A percentile compares a stretch with the other conserved stretches of the same genome.
Conservation (phyloP, 1,284 basidiomycete species). For the Malassezia vespertilionis region DNA sequence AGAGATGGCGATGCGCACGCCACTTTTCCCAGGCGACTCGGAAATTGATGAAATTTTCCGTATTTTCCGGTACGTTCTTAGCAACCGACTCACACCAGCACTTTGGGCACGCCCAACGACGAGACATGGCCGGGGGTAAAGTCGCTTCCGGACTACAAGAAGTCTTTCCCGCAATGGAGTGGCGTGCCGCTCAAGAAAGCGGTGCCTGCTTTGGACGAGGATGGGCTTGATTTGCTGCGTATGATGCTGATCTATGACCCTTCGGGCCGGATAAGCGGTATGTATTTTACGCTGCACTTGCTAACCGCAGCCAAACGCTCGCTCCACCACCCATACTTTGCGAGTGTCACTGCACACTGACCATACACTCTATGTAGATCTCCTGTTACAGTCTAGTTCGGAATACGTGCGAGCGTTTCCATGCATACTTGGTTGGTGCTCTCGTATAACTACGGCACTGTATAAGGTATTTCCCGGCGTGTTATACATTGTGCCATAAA, state of each 20-base stretch:
- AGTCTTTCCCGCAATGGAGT: slow-evolving; percentile 90
- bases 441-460: too few species aligned
- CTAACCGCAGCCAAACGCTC: slow-evolving; percentile 52
- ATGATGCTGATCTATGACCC: slow-evolving; percentile 85
- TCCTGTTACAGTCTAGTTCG: too few species aligned
- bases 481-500: slow-evolving; percentile 46
- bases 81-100: slow-evolving; percentile 6
- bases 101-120: slow-evolving; percentile 79
- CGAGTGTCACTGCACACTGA: slow-evolving; percentile 10
- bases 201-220: slow-evolving; percentile 24
- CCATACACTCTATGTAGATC: too few species aligned
- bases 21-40: slow-evolving; percentile 93
- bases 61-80: slow-evolving; percentile 58
- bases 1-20: slow-evolving; percentile 81
- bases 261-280: slow-evolving; percentile 62
- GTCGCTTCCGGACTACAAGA: slow-evolving; percentile 84
- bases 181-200: slow-evolving; percentile 55
- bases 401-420: too few species aligned
- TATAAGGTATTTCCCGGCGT: background rate
- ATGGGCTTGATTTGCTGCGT: slow-evolving; percentile 48
- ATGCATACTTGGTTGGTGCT: too few species aligned
- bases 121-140: slow-evolving; percentile 83
- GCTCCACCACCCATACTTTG: slow-evolving; percentile 28
- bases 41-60: slow-evolving; percentile 99
- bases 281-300: background rate